phyloP scores from a whole-genome alignment of 169 alveolate species.

The Eimeria maxima region DNA sequence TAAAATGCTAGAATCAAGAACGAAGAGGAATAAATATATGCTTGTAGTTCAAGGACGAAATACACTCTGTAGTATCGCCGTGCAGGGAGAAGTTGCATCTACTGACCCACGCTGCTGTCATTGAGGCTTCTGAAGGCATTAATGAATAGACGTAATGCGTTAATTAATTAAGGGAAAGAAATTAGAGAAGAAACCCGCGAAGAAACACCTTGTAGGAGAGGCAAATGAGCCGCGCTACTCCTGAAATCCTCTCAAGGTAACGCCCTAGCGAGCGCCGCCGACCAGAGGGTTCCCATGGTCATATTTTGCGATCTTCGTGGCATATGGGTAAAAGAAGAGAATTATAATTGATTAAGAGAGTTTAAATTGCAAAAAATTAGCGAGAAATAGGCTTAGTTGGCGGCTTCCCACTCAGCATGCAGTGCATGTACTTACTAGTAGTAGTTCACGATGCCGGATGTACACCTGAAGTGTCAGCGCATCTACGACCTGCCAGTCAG shows the following conservation, averaged over 20 bases:
- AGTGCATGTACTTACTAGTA: too few species aligned
- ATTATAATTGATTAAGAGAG: background rate
- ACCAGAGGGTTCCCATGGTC: background rate
- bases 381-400: background rate
- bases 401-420: constrained; percentile 1
- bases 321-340: background rate
- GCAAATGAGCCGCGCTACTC: background rate
- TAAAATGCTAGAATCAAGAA: too few species aligned
- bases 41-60: too few species aligned
- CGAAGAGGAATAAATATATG: too few species aligned
- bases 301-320: background rate
- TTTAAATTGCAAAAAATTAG: background rate
- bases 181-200: background rate
- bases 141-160: too few species aligned
- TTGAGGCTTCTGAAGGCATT: too few species aligned
- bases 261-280: background rate
- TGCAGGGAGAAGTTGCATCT: too few species aligned
- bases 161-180: background rate
- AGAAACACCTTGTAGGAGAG: background rate
- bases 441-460: background rate
- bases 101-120: too few species aligned
- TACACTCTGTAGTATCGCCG: too few species aligned
- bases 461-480: constrained; percentile 5
- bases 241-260: background rate
- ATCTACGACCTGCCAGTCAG: background rate